Percentiles rank a stretch among this genome's conserved stretches.
phyloP scores from a whole-genome alignment of 2,329 filamentous ascomycete species.

The Botrytis byssoidea region DNA sequence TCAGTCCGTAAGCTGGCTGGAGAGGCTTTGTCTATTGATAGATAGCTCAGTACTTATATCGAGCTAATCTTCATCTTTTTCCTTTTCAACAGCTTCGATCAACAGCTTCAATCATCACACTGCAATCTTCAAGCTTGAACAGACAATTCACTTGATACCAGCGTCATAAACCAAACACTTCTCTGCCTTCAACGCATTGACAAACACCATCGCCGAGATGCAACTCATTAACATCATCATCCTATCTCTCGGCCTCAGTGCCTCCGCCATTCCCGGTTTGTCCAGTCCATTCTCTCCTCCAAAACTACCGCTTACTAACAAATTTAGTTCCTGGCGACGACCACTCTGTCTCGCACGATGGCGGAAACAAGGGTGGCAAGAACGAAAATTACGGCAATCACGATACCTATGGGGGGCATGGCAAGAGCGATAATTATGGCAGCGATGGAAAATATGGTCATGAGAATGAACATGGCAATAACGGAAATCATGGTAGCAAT shows the following conservation, averaged over 20 bases:
- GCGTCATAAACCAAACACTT: neutral
- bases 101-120: neutral
- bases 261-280: neutral
- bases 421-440: neutral
- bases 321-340: neutral
- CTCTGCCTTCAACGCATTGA: neutral
- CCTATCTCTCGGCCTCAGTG: neutral
- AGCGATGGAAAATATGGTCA: neutral
- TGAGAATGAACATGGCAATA: neutral
- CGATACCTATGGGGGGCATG: neutral
- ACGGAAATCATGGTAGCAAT: neutral
- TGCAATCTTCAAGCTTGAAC: neutral
- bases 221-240: slow-evolving; percentile 7
- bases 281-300: neutral
- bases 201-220: neutral
- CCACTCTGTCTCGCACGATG: neutral
- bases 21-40: neutral
- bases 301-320: neutral
- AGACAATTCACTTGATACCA: neutral
- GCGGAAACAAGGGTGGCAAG: neutral
- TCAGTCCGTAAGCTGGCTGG: neutral
- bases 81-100: neutral
- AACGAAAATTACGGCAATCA: neutral
- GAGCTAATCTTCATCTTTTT: neutral
- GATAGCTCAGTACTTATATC: neutral